Evolutionary conservation across 768 basidiomycete species (phyloP), one percentile per base, ranked within the genome.

Genomic region (Termitomyces sp.): DNA sequence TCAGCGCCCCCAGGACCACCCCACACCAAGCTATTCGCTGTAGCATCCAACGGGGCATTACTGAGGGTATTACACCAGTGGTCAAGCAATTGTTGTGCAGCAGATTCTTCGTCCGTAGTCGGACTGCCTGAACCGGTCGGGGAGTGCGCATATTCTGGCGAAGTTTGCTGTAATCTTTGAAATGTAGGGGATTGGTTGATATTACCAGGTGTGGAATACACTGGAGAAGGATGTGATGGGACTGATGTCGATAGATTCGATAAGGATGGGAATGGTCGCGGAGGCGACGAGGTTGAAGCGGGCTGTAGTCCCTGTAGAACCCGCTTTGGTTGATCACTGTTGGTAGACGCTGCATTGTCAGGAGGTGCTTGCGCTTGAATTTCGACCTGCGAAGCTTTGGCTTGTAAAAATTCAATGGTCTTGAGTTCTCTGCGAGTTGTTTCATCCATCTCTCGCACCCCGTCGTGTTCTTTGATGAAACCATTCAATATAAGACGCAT

Each of bases 21-120:
- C 87, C 86, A 88, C 7, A 84, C 78, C 57, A 83, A 74, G 47
- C 73, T 75, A 27, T 76, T 75, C 20, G 74, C 72, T 3, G 76
- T 66, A 20, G 76, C 72, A 60, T 87, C 84, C 2, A 82, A 61
- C 2, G 80, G 77, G 11, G 84, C 79, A 54, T 85, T 87, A 63
- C 82, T 88, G 59, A 91, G 81, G n/a, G 85, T 84, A 57, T 85
- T 86, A 64, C 84, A 88, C 91, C 91, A 93, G 57, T 91, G 87
- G 66, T 94, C 90, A 44, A 94, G 73, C 52, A 94, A 67, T 11
- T 81, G 81, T 64, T 94, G 91, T 3, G 90, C 89, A 7, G 86
- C 75, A 23, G 80, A 83, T 64, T 91, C 85, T 10, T 88, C 90
- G 44, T 91, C 91, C 41, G 79, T 85, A 54, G 73, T 77, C 1